Evolutionary conservation across 805 yeast genomes (phyloP).

Genomic region (Ogataea polymorpha): DNA sequence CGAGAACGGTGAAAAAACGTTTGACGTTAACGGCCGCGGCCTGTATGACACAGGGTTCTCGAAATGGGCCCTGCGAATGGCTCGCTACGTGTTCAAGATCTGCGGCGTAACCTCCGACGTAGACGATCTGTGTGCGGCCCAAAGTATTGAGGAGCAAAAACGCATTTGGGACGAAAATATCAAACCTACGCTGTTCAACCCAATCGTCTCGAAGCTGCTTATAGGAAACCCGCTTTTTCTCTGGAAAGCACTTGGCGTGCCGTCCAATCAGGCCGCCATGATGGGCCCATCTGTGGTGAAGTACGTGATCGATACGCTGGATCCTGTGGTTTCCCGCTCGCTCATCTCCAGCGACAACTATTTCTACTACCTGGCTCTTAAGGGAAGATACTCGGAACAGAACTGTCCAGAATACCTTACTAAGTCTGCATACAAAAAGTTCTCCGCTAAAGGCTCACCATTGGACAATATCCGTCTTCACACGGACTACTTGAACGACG

Average conservation of each 20-base stretch:
- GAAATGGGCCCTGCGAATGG: constrained; percentile 78
- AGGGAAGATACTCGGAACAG: constrained; percentile 53
- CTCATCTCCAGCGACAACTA: constrained; percentile 70
- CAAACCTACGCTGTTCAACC: constrained; percentile 69
- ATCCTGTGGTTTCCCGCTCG: constrained; percentile 65
- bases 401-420: constrained; percentile 81
- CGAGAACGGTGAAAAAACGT: constrained; percentile 57
- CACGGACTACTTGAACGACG: constrained; percentile 77
- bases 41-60: constrained; percentile 81
- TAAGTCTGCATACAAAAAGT: constrained; percentile 49
- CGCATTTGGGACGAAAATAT: constrained; percentile 60
- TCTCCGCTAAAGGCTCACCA: constrained; percentile 47
- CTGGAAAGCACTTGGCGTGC: constrained; percentile 91
- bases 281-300: constrained; percentile 70
- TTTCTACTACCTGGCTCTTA: constrained; percentile 68
- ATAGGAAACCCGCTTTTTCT: constrained; percentile 82
- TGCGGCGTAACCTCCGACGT: constrained; percentile 53
- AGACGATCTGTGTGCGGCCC: constrained; percentile 52
- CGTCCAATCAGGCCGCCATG: constrained; percentile 77
- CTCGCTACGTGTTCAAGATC: constrained; percentile 54
- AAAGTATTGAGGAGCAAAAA: constrained; percentile 59
- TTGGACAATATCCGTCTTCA: constrained; percentile 71
- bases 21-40: constrained; percentile 54
- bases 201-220: constrained; percentile 60
- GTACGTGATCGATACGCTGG: constrained; percentile 74